Percentiles rank a stretch among this genome's conserved stretches.
Evolutionary conservation across 192 early-diverging fungal species (phyloP).

Genomic region (Coemansia sp.): DNA sequence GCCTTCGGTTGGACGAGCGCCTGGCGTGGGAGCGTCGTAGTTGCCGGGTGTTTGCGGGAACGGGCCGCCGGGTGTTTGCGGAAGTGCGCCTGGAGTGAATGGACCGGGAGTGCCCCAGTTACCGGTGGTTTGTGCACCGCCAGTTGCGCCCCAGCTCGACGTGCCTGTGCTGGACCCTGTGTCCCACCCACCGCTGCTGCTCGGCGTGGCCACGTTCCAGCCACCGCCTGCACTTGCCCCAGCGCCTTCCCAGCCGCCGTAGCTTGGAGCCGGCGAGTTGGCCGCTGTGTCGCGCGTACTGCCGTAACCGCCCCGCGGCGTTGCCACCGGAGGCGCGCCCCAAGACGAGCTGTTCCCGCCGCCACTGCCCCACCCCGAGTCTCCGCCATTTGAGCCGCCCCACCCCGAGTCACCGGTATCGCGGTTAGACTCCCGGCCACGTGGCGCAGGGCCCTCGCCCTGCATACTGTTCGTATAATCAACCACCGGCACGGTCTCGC

Average conservation of each 20-base stretch:
- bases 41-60: slow-evolving; percentile 38
- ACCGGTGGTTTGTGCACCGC: slow-evolving; percentile 35
- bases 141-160: background rate
- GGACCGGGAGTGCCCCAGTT: slow-evolving; percentile 53
- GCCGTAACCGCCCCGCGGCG: slow-evolving; percentile 2
- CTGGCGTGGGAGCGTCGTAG: slow-evolving; percentile 47
- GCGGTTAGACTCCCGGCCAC: background rate
- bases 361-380: slow-evolving; percentile 1
- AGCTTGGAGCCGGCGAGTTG: background rate
- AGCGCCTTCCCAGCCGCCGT: background rate
- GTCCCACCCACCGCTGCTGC: slow-evolving; percentile 33
- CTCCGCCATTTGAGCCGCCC: background rate
- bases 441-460: background rate
- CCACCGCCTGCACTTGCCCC: slow-evolving; percentile 60
- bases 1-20: slow-evolving; percentile 49
- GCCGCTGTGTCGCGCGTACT: background rate
- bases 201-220: slow-evolving; percentile 58
- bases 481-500: slow-evolving; percentile 55
- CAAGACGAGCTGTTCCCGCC: slow-evolving; percentile 6
- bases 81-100: slow-evolving; percentile 42
- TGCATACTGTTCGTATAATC: slow-evolving; percentile 22
- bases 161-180: slow-evolving; percentile 48
- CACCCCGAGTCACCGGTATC: background rate
- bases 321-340: slow-evolving; percentile 19
- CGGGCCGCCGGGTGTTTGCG: slow-evolving; percentile 40